These are phyloP conservation scores for Phlebiopsis flavidoalba DNA, from an alignment of 768 basidiomycete species.

Conservation along the genomic window DNA sequence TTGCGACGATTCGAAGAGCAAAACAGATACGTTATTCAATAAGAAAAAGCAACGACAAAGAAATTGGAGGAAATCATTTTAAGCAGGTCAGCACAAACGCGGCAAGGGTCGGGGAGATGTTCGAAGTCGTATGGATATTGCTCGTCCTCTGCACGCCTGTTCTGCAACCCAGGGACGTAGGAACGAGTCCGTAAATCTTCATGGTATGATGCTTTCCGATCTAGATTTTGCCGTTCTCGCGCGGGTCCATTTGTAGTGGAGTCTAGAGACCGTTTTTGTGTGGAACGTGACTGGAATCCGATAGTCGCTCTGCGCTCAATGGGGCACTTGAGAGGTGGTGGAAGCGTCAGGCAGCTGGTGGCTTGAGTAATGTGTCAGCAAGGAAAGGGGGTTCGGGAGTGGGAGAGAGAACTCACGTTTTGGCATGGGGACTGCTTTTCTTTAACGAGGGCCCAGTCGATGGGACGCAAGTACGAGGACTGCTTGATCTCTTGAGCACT, in stretches of 20 bases:
- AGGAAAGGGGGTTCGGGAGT: too few species aligned
- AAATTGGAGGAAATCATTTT: too few species aligned
- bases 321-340: not conserved
- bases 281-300: not conserved
- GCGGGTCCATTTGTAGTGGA: too few species aligned
- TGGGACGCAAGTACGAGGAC: constrained; percentile 1
- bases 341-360: not conserved
- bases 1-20: too few species aligned
- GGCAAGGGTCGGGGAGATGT: too few species aligned
- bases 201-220: too few species aligned
- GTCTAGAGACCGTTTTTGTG: too few species aligned
- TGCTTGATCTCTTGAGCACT: not conserved
- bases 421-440: not conserved
- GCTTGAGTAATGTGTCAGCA: not conserved
- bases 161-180: not conserved
- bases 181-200: not conserved
- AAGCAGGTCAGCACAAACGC: too few species aligned
- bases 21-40: too few species aligned
- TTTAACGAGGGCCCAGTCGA: not conserved
- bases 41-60: too few species aligned
- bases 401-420: not conserved
- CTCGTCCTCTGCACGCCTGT: not conserved
- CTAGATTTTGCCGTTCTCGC: not conserved
- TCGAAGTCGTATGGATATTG: not conserved
- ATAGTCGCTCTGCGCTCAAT: not conserved